A percentile compares a stretch with the other conserved stretches of the same genome.
phyloP scores from a whole-genome alignment of 768 basidiomycete genomes.

The Harrya chromipes region DNA sequence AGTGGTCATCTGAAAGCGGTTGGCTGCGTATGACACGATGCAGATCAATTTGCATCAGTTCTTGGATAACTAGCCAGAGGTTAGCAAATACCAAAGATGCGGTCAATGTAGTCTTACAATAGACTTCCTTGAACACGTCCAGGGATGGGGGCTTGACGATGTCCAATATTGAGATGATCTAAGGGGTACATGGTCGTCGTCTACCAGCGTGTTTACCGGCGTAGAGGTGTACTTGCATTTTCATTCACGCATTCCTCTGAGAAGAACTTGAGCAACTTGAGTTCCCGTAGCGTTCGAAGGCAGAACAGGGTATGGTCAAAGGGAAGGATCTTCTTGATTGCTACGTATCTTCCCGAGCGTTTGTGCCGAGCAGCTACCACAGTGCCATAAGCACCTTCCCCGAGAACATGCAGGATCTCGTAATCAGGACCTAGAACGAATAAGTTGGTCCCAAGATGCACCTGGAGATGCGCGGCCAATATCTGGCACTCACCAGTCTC shows the following conservation, averaged over 20 bases:
- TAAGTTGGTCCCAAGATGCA: constrained; percentile 2
- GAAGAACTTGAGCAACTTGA: constrained; percentile 87
- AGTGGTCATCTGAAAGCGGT: constrained; percentile 87
- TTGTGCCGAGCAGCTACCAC: constrained; percentile 87
- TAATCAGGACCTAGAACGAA: constrained; percentile 60
- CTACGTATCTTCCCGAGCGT: constrained; percentile 78
- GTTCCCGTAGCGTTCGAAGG: constrained; percentile 83
- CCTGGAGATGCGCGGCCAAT: neutral
- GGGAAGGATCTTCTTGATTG: constrained; percentile 93
- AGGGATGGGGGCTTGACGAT: constrained; percentile 78
- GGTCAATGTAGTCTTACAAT: constrained; percentile 46
- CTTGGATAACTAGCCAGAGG: constrained; percentile 61
- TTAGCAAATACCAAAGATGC: constrained; percentile 3
- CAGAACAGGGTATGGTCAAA: constrained; percentile 95
- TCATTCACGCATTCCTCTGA: constrained; percentile 78
- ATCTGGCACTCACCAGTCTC: constrained; percentile 51
- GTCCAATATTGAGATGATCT: constrained; percentile 93
- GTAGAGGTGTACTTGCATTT: constrained; percentile 47
- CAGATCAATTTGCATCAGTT: constrained; percentile 88
- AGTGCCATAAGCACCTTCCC: constrained; percentile 88
- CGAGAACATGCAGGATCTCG: constrained; percentile 68
- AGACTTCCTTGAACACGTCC: constrained; percentile 83
- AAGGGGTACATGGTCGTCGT: constrained; percentile 2
- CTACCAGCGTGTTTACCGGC: neutral
- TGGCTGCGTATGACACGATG: constrained; percentile 92